A percentile compares a stretch with the other conserved stretches of the same genome.
phyloP scores from a whole-genome alignment of 345 rosid species.

The Triadica sebifera region DNA sequence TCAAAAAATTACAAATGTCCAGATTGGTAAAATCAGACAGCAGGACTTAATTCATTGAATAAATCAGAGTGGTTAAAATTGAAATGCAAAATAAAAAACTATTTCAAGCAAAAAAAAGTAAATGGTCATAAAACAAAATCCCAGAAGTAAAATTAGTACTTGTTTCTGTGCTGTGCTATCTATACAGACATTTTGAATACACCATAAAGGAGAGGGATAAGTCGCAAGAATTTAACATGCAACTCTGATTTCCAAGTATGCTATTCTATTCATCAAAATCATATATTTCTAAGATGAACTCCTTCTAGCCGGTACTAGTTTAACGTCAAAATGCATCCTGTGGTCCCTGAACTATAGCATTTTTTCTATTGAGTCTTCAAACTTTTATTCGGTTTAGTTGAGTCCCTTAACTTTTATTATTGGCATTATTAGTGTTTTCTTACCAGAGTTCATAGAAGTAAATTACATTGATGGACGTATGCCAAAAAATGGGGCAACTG shows the following conservation, averaged over 20 bases:
- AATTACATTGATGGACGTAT: too few relatives aligned
- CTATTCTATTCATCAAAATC: neutral
- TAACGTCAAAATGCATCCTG: too few relatives aligned
- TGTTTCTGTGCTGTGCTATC: neutral
- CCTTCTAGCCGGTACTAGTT: too few relatives aligned
- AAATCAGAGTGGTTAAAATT: neutral
- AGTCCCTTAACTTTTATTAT: too few relatives aligned
- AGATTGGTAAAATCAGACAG: neutral
- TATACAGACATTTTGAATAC: neutral
- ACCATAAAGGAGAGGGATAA: neutral
- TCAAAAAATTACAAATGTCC: neutral
- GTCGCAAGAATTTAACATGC: neutral
- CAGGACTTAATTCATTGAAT: neutral
- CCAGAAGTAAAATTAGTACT: neutral
- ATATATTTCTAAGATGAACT: neutral
- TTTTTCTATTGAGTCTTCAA: too few relatives aligned
- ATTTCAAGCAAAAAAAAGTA: neutral
- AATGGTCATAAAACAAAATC: neutral
- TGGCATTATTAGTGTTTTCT: too few relatives aligned
- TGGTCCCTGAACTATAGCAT: too few relatives aligned
- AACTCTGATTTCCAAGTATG: neutral
- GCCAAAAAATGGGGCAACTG: too few relatives aligned
- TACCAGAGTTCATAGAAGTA: too few relatives aligned
- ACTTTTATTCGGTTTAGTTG: too few relatives aligned
- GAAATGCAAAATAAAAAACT: neutral